Evolutionary conservation across 768 basidiomycete genomes (phyloP).

Genomic region (Fomitopsis serialis): DNA sequence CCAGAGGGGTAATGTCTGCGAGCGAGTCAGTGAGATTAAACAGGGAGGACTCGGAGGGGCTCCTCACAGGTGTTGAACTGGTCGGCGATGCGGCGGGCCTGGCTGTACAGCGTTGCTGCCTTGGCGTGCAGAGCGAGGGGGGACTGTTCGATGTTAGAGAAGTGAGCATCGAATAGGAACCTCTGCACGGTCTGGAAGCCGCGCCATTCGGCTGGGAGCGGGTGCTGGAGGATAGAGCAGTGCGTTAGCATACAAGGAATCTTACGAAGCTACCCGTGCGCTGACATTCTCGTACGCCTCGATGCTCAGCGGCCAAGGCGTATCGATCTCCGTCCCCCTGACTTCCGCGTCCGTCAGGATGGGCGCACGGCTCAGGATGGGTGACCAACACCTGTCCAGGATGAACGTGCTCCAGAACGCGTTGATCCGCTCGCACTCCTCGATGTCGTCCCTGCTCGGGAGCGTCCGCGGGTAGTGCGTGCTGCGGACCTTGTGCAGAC

Average conservation of each 20-base stretch:
- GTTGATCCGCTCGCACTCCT: constrained; percentile 62
- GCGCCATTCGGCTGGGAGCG: constrained; percentile 26
- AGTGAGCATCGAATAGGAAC: constrained; percentile 36
- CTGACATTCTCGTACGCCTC: constrained; percentile 26
- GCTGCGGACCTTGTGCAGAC: constrained; percentile 22
- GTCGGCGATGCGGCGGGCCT: constrained; percentile 48
- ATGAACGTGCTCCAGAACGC: constrained; percentile 60
- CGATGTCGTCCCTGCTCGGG: constrained; percentile 18
- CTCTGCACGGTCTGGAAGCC: constrained; percentile 41
- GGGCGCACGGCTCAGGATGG: constrained; percentile 46
- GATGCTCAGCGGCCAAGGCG: constrained; percentile 34
- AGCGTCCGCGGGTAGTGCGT: constrained; percentile 30
- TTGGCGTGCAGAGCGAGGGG: constrained; percentile 43
- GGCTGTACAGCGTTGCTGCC: constrained; percentile 54
- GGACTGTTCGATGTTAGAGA: constrained; percentile 27
- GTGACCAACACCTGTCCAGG: constrained; percentile 52
- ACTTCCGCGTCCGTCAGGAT: constrained; percentile 53
- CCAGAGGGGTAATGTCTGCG: constrained; percentile 16
- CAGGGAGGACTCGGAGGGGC: background rate
- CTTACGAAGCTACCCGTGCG: background rate
- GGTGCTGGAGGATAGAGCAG: constrained; percentile 28
- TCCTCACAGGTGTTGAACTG: constrained; percentile 26
- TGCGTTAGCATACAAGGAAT: background rate
- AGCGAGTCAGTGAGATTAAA: constrained; percentile 9
- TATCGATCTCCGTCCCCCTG: constrained; percentile 29